Evolutionary conservation across 2,329 filamentous ascomycete species (phyloP).

Genomic region (Colletotrichum filicis): DNA sequence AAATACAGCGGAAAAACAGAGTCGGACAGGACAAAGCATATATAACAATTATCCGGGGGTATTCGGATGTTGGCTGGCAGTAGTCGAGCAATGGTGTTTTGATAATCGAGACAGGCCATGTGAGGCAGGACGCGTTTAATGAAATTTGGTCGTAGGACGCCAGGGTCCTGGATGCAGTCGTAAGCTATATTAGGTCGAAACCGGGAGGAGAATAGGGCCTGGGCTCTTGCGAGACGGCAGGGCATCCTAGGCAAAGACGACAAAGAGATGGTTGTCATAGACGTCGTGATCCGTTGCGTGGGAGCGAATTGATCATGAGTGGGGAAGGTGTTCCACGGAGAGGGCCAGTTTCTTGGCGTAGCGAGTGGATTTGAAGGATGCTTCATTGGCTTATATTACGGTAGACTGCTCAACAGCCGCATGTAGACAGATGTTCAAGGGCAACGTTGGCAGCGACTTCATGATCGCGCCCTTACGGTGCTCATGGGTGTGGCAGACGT

Average conservation of each 20-base stretch:
- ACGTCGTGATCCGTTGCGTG: constrained; percentile 38
- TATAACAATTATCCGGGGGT: neutral
- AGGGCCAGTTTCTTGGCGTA: constrained; percentile 15
- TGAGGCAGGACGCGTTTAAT: constrained; percentile 8
- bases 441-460: constrained; percentile 21
- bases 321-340: constrained; percentile 13
- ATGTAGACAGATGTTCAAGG: constrained; percentile 15
- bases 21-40: constrained; percentile 1
- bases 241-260: constrained; percentile 26
- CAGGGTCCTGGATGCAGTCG: constrained; percentile 32
- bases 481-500: constrained; percentile 46
- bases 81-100: neutral
- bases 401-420: constrained; percentile 22
- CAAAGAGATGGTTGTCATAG: constrained; percentile 36
- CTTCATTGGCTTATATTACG: constrained; percentile 31
- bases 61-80: neutral
- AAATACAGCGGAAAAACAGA: constrained; percentile 1
- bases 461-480: constrained; percentile 50
- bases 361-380: constrained; percentile 28
- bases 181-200: constrained; percentile 27
- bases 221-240: constrained; percentile 11
- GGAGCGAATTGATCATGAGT: constrained; percentile 35
- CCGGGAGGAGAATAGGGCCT: constrained; percentile 26
- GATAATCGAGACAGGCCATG: constrained; percentile 5
- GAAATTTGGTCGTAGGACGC: constrained; percentile 30